Conservation (phyloP, 148 eudicot species). For the Rhododendron henanense region DNA sequence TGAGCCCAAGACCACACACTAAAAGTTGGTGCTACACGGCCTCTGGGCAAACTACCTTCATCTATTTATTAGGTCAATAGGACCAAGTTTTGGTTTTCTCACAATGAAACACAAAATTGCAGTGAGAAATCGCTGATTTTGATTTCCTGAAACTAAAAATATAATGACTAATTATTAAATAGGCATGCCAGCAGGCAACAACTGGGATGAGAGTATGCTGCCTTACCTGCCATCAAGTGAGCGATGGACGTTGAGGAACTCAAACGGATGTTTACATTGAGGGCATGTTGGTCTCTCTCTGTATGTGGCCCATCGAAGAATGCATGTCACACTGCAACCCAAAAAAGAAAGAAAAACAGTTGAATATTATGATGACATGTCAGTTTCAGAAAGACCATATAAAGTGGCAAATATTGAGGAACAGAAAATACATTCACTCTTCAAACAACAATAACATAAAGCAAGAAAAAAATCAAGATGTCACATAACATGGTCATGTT, state of each 20-base stretch:
- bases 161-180: not conserved
- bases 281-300: conserved; percentile 82
- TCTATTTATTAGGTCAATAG: not conserved
- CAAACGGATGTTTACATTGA: conserved; percentile 88
- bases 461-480: conserved; percentile 3
- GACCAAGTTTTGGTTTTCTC: not conserved
- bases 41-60: not conserved
- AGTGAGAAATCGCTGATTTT: not conserved
- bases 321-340: conserved; percentile 68
- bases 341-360: not conserved
- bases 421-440: not conserved
- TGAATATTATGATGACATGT: not conserved
- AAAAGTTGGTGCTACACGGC: not conserved
- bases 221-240: conserved; percentile 83
- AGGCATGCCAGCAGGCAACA: not conserved
- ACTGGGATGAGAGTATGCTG: not conserved
- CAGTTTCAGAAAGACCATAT: not conserved
- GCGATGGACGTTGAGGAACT: conserved; percentile 64
- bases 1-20: not conserved
- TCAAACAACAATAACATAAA: not conserved
- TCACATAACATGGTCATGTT: not conserved
- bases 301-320: conserved; percentile 86
- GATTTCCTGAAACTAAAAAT: not conserved
- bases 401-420: not conserved
- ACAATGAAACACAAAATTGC: not conserved